Conservation (phyloP, 129 eudicot genomes). For the Helichrysum umbraculigerum region DNA sequence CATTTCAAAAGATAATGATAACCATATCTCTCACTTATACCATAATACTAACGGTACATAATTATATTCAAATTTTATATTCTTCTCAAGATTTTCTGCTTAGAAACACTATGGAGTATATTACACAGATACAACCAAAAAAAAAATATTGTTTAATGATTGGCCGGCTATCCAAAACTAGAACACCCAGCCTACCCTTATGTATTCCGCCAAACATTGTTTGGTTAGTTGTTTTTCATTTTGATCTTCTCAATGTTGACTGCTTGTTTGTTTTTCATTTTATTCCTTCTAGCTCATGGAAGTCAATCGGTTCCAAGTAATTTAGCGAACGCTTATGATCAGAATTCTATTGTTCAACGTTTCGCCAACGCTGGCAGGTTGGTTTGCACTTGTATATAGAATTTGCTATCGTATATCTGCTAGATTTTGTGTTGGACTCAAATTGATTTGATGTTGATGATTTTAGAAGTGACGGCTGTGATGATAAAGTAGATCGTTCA, state of each 20-base stretch:
- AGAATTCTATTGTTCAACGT: constrained; percentile 46
- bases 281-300: constrained; percentile 56
- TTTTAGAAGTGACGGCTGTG: constrained; percentile 37
- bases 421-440: neutral
- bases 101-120: no score
- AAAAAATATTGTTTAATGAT: no score
- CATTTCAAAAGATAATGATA: no score
- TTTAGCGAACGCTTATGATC: constrained; percentile 49
- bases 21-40: no score
- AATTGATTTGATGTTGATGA: constrained; percentile 10
- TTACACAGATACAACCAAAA: no score
- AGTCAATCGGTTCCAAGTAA: constrained; percentile 50
- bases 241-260: constrained; percentile 25
- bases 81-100: no score
- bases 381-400: neutral
- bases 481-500: constrained; percentile 56
- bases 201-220: no score
- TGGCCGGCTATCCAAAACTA: no score
- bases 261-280: constrained; percentile 45
- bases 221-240: no score
- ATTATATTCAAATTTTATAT: no score
- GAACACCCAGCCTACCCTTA: no score
- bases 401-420: neutral
- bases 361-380: constrained; percentile 42
- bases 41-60: no score